Evolutionary conservation across 148 eudicot genomes (phyloP), one percentile per base, ranked within the genome.

Genomic region (Drosera capensis): DNA sequence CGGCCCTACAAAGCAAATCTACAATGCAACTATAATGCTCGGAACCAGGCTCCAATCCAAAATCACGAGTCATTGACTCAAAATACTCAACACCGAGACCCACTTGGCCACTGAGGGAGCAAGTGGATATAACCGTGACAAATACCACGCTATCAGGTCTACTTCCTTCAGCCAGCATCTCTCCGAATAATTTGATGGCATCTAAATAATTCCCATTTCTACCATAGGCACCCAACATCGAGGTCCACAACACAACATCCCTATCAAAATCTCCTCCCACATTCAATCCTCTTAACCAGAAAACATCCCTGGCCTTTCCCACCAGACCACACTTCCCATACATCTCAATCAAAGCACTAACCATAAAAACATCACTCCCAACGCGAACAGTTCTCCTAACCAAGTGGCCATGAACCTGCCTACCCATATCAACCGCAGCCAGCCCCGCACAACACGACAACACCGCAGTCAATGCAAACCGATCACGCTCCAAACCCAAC

Each of bases 181-280:
- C 63, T 29, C 62, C 52, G 48, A 73, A 79, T 49, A 79, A 45
- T 20, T 9, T 22, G 42, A 73, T 65, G 34, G 77, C 79, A 49
- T 73, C 60, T 15, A 24, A n/a, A 31, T 59, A 65, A 21, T 54
- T 43, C 25, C 85, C 88, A 31, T 64, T 67, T 65, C 72, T 73
- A 44, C 85, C 85, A 19, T 71, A 71, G 1, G 72, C 73, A 51
- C 85, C 74, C 11, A 84, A 58, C 70, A 84, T 77, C 23, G 88
- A 84, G 25, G 82, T 84, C 85, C 94, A 84, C 29, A 83, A 43
- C 48, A 77, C 73, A 34, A 83, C 55, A 54, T 84, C 88, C 25
- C 68, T 63, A 43, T 55, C 60, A 28, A 55, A 57, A 46, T 55
- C 53, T n/a, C 47, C 47, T 41, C 58, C 60, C 25, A n/a, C 46